Conservation (phyloP, 2,329 filamentous ascomycete species). For the Lecanoromycetidae sp. region DNA sequence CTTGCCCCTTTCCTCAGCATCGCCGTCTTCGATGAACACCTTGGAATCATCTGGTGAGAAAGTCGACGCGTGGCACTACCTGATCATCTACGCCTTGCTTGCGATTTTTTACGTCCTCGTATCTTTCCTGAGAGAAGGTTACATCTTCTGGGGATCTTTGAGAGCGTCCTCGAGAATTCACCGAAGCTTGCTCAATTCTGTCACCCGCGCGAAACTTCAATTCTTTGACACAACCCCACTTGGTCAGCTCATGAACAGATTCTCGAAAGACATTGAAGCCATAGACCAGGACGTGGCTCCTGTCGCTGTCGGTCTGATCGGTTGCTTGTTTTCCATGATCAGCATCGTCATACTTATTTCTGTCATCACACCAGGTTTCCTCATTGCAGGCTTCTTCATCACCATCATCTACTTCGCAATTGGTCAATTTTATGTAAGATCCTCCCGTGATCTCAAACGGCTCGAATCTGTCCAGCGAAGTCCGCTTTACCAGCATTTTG, state of each 20-base stretch:
- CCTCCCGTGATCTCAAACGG: slow-evolving; percentile 90
- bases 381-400: slow-evolving; percentile 79
- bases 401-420: slow-evolving; percentile 69
- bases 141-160: slow-evolving; percentile 85
- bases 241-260: slow-evolving; percentile 94
- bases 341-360: slow-evolving; percentile 84
- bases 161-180: slow-evolving; percentile 80
- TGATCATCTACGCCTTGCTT: slow-evolving; percentile 68
- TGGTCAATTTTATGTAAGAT: slow-evolving; percentile 75
- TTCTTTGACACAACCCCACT: slow-evolving; percentile 96
- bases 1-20: slow-evolving; percentile 21
- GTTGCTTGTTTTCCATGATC: slow-evolving; percentile 56
- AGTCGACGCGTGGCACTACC: slow-evolving; percentile 50
- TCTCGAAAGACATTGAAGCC: slow-evolving; percentile 92
- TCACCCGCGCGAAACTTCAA: slow-evolving; percentile 84
- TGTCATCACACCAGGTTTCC: slow-evolving; percentile 76
- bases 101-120: slow-evolving; percentile 67
- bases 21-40: slow-evolving; percentile 29
- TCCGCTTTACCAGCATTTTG: slow-evolving; percentile 94
- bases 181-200: slow-evolving; percentile 59
- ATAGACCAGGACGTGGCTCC: slow-evolving; percentile 93
- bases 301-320: slow-evolving; percentile 65
- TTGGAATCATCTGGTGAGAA: slow-evolving; percentile 22
- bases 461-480: slow-evolving; percentile 89
- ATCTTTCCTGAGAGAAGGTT: slow-evolving; percentile 69